Evolutionary conservation across 129 eudicot species (phyloP).

Genomic region (Rutidosis leptorrhynchoides): DNA sequence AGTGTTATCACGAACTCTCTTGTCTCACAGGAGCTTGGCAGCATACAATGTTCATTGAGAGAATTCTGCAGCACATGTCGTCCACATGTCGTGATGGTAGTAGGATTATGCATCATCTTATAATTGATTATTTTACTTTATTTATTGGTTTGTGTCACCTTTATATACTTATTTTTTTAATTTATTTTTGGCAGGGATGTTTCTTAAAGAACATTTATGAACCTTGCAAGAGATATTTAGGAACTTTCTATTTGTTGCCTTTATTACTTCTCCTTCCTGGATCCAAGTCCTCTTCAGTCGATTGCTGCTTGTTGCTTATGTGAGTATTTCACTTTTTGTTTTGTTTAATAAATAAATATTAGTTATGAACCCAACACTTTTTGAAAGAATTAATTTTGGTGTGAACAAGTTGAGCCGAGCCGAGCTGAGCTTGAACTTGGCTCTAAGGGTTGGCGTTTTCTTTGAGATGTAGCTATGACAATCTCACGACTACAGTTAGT

Average conservation of each 20-base stretch:
- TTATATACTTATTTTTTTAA: conserved; percentile 18
- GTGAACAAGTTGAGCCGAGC: too few species aligned
- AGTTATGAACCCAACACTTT: too few species aligned
- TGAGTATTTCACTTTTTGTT: conserved; percentile 38
- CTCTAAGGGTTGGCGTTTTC: too few species aligned
- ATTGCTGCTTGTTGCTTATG: conserved; percentile 73
- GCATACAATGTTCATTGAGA: conserved; percentile 43
- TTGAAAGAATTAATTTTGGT: too few species aligned
- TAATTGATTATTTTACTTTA: neutral
- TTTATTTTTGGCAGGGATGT: conserved; percentile 37
- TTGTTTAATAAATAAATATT: neutral
- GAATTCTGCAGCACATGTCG: conserved; percentile 63
- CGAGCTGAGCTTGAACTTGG: too few species aligned
- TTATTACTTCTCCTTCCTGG: conserved; percentile 67
- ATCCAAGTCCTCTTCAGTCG: conserved; percentile 54
- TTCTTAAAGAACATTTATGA: conserved; percentile 67
- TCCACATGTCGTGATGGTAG: conserved; percentile 30
- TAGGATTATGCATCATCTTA: neutral
- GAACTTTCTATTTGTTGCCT: conserved; percentile 75
- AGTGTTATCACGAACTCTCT: conserved; percentile 40
- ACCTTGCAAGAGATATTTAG: conserved; percentile 63
- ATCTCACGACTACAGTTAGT: too few species aligned
- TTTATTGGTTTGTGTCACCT: neutral
- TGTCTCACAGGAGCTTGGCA: conserved; percentile 56
- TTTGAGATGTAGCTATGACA: too few species aligned